phyloP scores from a whole-genome alignment of 1,139 yeast genomes.

The Debaryomycetaceae sp. region DNA sequence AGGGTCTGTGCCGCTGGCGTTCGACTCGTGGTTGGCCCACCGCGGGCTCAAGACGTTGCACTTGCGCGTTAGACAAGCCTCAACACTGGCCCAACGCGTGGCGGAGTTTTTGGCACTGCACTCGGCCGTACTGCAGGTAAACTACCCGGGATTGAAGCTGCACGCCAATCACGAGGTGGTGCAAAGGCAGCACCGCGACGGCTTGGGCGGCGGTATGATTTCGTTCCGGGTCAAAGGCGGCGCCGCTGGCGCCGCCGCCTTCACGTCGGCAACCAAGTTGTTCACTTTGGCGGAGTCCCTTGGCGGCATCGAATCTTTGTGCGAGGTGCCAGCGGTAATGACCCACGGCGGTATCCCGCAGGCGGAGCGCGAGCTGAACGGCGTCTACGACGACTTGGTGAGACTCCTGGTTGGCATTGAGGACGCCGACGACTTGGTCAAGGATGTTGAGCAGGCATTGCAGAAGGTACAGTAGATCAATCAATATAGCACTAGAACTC shows the following conservation, averaged over 20 bases:
- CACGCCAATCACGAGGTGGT: conserved; percentile 65
- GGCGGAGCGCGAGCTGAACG: conserved; percentile 73
- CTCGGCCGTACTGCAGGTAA: conserved; percentile 59
- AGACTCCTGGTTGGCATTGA: conserved; percentile 87
- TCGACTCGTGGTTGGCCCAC: conserved; percentile 91
- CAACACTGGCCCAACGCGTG: conserved; percentile 61
- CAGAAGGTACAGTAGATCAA: too few species aligned
- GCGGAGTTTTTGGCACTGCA: conserved; percentile 59
- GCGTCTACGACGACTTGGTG: conserved; percentile 78
- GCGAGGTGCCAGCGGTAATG: conserved; percentile 90
- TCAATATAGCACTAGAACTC: too few species aligned
- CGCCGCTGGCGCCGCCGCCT: conserved; percentile 67
- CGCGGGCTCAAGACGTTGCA: conserved; percentile 88
- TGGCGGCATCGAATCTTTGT: conserved; percentile 84
- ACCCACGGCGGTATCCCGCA: conserved; percentile 90
- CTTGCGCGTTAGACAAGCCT: conserved; percentile 70
- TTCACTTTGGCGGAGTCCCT: conserved; percentile 87
- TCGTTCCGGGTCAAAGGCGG: conserved; percentile 86
- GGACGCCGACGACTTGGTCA: conserved; percentile 71
- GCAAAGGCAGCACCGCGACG: conserved; percentile 73
- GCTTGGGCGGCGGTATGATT: conserved; percentile 89
- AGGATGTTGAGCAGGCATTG: conserved; percentile 72
- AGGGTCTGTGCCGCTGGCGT: conserved; percentile 87
- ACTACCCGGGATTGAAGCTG: conserved; percentile 76
- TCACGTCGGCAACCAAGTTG: conserved; percentile 69